Base-by-base conservation (phyloP, 495 filamentous ascomycete species). In the Neurospora intermedia region DNA sequence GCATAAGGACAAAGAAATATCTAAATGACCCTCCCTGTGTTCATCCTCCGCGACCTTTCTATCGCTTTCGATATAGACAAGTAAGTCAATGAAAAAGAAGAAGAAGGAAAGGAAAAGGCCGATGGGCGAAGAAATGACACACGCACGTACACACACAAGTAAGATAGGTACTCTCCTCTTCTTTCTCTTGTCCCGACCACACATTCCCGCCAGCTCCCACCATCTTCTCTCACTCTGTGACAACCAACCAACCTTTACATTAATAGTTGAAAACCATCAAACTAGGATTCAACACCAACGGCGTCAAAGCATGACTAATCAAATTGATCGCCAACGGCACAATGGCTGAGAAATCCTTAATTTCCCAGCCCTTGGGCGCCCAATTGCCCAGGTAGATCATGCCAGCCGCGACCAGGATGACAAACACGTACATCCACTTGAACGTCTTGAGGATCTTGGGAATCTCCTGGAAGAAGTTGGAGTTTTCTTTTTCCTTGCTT, bases 211-310 rank as follows among this genome's bases (percentile, higher is more conserved):
- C 8, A 7, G 1, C 18, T 4, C 41, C 4, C 4, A n/a, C 43
- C 18, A n/a, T 16, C n/a, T 46, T 8, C 46, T 46, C 7, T 20
- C 43, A n/a, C n/a, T 18, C 42, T 15, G 16, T 16, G 15, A 15
- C 31, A 15, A 6, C 46, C 20, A 23, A 16, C 23, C 15, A 2
- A 10, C 38, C 20, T 48, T 11, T 13, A 13, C 13, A 48, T 79
- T 82, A 91, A 86, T 88, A 92, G 40, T 89, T 89, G 79, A 93
- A 93, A 1, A 89, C 90, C 91, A 93, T 93, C 77, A 93, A 83
- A 31, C 89, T 89, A 7, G 91, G 91, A 77, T 93, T 93, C 69
- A 93, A 81, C 23, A 86, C 89, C 69, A 93, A 87, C 6, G 91
- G 91, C 72, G 92, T 79, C 62, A 93, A 78, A 73, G 91, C 83